phyloP scores from a whole-genome alignment of 768 basidiomycete species.

The Serendipita vermifera region DNA sequence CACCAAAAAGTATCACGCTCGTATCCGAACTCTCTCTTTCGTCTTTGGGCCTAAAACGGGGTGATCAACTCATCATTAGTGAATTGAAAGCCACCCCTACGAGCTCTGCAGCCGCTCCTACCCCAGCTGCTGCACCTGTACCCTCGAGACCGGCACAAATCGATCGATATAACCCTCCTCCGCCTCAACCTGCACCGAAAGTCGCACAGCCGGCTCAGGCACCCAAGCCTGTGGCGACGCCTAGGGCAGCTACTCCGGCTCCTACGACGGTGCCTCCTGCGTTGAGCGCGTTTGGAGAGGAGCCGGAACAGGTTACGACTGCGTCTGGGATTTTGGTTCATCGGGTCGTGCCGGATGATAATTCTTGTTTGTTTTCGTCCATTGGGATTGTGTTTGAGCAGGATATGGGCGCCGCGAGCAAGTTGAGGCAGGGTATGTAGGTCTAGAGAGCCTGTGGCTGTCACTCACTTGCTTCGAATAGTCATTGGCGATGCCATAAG shows the following conservation, averaged over 20 bases:
- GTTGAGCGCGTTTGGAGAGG: neutral
- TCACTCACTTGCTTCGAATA: slow-evolving; percentile 21
- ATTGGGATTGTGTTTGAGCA: slow-evolving; percentile 79
- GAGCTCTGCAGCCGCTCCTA: slow-evolving; percentile 8
- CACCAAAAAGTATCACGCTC: slow-evolving; percentile 57
- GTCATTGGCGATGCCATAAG: slow-evolving; percentile 77
- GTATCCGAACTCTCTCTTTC: slow-evolving; percentile 62
- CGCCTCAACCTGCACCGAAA: slow-evolving; percentile 16
- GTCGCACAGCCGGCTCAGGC: neutral
- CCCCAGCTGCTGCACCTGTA: slow-evolving; percentile 17
- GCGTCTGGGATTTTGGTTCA: neutral
- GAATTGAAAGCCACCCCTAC: slow-evolving; percentile 21
- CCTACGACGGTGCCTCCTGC: neutral
- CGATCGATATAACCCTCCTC: slow-evolving; percentile 17
- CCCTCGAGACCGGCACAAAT: slow-evolving; percentile 18
- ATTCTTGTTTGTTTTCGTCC: slow-evolving; percentile 86
- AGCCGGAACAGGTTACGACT: neutral
- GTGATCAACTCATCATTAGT: slow-evolving; percentile 81
- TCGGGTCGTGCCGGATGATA: slow-evolving; percentile 91
- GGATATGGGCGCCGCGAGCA: slow-evolving; percentile 52
- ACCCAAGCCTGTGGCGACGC: slow-evolving; percentile 1
- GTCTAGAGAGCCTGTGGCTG: neutral
- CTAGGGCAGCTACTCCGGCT: slow-evolving; percentile 7
- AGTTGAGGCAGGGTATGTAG: slow-evolving; percentile 54
- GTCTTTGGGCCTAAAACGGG: slow-evolving; percentile 58